Evolutionary conservation across 2,329 filamentous ascomycete species (phyloP), one percentile per base, ranked within the genome.

Genomic region (Curvularia sp.): DNA sequence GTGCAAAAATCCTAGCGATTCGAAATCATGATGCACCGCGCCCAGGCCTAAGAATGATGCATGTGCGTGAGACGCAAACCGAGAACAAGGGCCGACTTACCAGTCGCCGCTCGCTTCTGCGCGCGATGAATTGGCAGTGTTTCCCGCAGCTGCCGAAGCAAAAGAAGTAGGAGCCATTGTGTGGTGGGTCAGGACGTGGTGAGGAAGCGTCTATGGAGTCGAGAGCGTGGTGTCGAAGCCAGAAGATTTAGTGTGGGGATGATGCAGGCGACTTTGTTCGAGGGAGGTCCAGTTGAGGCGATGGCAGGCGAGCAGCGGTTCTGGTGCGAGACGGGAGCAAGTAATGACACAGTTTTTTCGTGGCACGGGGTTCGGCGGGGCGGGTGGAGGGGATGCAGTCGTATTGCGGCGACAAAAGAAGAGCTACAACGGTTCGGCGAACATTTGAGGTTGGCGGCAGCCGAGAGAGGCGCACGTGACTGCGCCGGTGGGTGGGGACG

Each of bases 151-250:
- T 56, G 81, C 81, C 57, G 81, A 82, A 66, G 81, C 81, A 70
- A 83, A 83, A 57, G 80, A 80, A 51, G 81, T 78, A 63, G 80
- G 80, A 64, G 80, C 79, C 80, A 82, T 81, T 49, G 49, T 65
- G 63, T 66, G 39, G 55, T 58, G 55, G 59, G 47, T 50, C 36
- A 30, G 15, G 55, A 61, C 55, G 64, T 56, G 59, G 36, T 58
- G 59, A 41, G 63, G 63, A 61, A 62, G 65, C 45, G 57, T 61
- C 66, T 60, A 55, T 63, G 57, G 63, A 66, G 63, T 57, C 55
- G 59, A 58, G 57, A 64, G 56, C 36, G 63, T 67, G 63, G 53
- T 63, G 58, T 67, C 67, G 65, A 70, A 60, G 64, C 66, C 59
- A 61, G 52, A 63, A 63, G 64, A 66, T 69, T 63, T 60, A 59